Evolutionary conservation across 106 monocot genomes (phyloP), one percentile per base, ranked within the genome.

Genomic region (Alisma plantagoaquatica): DNA sequence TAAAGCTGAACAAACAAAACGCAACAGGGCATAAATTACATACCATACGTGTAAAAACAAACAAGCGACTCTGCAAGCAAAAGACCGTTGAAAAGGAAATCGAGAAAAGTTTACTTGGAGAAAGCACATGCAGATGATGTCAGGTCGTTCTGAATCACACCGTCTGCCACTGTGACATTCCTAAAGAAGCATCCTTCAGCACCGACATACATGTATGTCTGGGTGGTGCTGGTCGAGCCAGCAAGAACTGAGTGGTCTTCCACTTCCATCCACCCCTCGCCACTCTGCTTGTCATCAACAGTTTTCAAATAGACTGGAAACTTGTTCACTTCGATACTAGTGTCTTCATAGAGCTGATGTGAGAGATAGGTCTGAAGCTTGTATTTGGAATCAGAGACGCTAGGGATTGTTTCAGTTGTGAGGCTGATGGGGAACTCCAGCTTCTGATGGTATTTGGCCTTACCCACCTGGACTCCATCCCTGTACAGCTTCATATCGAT

Each of bases 191-290:
- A 80, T 0, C 42, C 21, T 22, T 22, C 46, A 15, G 24, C 67
- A 11, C 71, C 59, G 35, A 44, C 46, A 15, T 58, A 55, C 53
- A 51, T 64, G 24, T 76, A 81, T 15, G 45, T 27, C 26, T 68
- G 67, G 27, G 21, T 15, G 12, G 46, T 68, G 31, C 27, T 59
- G 0, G 50, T 35, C 21, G 57, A 58, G 2, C 67, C 57, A 19
- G 59, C 44, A 8, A 56, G 65, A 71, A 75, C 45, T 19, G 45
- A 27, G 53, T 70, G 56, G 42, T 72, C 53, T 65, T 57, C 21
- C 45, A 66, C 41, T 59, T 69, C 72, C 82, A 82, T 33, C 52
- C 76, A 73, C 12, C 82, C 77, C 14, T 66, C 60, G 1, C 55
- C 73, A 3, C 56, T 56, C 62, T 77, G 76, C 27, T 54, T 42